phyloP scores from a whole-genome alignment of 2,329 filamentous ascomycete genomes.

The Colletotrichum simmondsii region DNA sequence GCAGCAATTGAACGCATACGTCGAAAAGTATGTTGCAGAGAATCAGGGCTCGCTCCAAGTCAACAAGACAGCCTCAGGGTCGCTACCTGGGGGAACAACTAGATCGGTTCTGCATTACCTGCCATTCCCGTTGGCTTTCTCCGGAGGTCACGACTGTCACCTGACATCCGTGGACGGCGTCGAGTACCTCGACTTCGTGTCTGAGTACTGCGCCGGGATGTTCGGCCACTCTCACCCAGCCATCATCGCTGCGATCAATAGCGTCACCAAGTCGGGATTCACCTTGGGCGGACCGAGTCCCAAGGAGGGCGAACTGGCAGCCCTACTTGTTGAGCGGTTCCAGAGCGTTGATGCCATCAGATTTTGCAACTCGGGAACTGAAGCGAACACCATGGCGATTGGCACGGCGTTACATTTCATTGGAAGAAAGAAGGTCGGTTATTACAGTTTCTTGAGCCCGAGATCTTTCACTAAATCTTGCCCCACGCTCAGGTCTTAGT shows the following conservation, averaged over 20 bases:
- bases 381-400: conserved; percentile 71
- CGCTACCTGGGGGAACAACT: conserved; percentile 58
- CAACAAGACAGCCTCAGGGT: conserved; percentile 49
- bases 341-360: conserved; percentile 62
- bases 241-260: conserved; percentile 60
- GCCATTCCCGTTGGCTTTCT: conserved; percentile 56
- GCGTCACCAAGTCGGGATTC: conserved; percentile 59
- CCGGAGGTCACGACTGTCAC: conserved; percentile 46
- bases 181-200: conserved; percentile 68
- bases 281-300: conserved; percentile 64
- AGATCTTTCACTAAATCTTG: neutral
- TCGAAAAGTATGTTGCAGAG: conserved; percentile 19
- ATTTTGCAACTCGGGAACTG: conserved; percentile 75
- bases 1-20: neutral
- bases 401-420: conserved; percentile 61
- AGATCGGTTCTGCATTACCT: conserved; percentile 54
- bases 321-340: conserved; percentile 65
- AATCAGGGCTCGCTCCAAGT: conserved; percentile 51
- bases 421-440: conserved; percentile 52
- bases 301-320: conserved; percentile 63
- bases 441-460: neutral
- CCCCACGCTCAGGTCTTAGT: conserved; percentile 46
- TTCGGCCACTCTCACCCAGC: conserved; percentile 72
- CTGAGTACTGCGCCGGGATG: conserved; percentile 73
- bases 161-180: conserved; percentile 55